Evolutionary conservation across 306 rosid genomes (phyloP).

Genomic region (Cicer pinnatifidum): DNA sequence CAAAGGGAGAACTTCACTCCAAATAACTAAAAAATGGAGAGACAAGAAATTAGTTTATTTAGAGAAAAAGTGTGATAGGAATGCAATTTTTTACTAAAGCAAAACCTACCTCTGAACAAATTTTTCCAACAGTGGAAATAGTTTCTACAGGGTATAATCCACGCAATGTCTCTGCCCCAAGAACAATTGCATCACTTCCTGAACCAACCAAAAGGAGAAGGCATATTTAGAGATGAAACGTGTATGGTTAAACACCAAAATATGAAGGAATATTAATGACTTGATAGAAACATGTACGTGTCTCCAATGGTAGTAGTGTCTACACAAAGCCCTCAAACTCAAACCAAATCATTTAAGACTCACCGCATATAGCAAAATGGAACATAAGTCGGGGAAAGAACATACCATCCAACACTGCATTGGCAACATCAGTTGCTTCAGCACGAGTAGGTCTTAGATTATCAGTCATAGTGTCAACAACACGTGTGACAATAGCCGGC

Average conservation of each 20-base stretch:
- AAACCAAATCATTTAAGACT: neutral
- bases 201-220: constrained; percentile 38
- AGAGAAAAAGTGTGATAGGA: neutral
- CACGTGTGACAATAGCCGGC: constrained; percentile 96
- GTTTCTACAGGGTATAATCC: constrained; percentile 94
- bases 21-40: neutral
- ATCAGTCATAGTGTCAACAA: constrained; percentile 95
- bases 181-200: constrained; percentile 96
- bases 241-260: constrained; percentile 12
- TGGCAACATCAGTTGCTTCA: constrained; percentile 99
- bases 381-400: neutral
- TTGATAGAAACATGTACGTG: too few species aligned
- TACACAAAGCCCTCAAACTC: too few species aligned
- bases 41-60: neutral
- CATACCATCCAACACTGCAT: constrained; percentile 95
- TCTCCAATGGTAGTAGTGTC: too few species aligned
- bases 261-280: constrained; percentile 25
- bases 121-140: constrained; percentile 83
- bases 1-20: neutral
- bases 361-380: constrained; percentile 25
- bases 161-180: constrained; percentile 93
- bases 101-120: constrained; percentile 80
- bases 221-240: constrained; percentile 21
- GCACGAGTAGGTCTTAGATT: constrained; percentile 99
- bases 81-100: constrained; percentile 17